Evolutionary conservation across 768 basidiomycete species (phyloP), one percentile per base, ranked within the genome.

Genomic region (Strobilomyces echinocephalus): DNA sequence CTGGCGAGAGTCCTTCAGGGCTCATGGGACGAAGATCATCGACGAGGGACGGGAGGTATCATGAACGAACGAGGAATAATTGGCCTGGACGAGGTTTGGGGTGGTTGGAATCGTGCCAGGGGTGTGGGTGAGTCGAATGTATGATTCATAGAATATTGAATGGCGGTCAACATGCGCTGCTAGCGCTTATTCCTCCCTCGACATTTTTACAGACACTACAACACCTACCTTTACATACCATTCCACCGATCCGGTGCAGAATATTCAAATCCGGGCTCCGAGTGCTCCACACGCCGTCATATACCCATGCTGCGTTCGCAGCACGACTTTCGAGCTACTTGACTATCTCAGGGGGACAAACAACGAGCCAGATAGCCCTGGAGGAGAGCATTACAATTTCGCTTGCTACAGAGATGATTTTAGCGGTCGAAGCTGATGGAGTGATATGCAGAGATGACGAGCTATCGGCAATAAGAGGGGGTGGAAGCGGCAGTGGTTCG

Each of bases 61-160:
- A 91, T 95, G 89, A 77, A 78, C 52, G 76, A 79, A 3, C 80
- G 91, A 28, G 92, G 91, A 1, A 80, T 95, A 33, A 79, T 97
- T 36, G 90, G 87, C 0, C 71, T 97, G 26, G 94, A 97, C 64
- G 94, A 95, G 70, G 88, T 88, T 0, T 97, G 94, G 94, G 91
- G 91, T 26, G 84, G 88, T 2, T 97, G 94, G 94, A 95, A 95
- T 65, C 84, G 94, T 53, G 93, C 91, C 7, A 74, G 94, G 59
- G 94, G 94, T 46, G 87, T 95, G 50, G 87, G 93, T 91, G 68
- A 67, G 59, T 50, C 18, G 38, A 15, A 26, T 20, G 30, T 24
- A 18, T 38, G 24, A 41, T 20, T 49, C 42, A 38, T 30, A 47
- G 26, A 30, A 45, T 33, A 36, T 36, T 11, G 26, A 49, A 24